A percentile compares a stretch with the other conserved stretches of the same genome.
These are phyloP conservation scores for Castanospermum australe DNA, from an alignment of 306 rosid species.

Conservation along the genomic window DNA sequence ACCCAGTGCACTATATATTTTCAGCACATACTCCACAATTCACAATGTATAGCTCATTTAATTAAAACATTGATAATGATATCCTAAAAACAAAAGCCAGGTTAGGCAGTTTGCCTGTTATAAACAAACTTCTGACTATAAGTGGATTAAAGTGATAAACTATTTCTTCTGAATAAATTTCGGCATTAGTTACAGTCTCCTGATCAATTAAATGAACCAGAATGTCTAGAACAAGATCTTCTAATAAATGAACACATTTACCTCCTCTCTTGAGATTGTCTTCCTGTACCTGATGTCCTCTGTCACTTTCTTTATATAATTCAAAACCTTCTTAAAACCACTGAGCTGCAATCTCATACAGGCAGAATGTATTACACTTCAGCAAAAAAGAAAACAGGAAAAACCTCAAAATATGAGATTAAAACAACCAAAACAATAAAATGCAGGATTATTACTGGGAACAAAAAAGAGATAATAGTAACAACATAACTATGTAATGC, in stretches of 20 bases:
- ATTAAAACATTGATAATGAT: background rate
- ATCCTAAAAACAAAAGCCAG: background rate
- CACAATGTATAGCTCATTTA: background rate
- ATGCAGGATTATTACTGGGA: background rate
- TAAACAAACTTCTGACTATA: background rate
- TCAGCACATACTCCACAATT: too few relatives aligned
- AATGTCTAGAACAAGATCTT: conserved; percentile 11
- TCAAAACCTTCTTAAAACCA: conserved; percentile 95
- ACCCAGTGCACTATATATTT: too few relatives aligned
- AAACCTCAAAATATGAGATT: conserved; percentile 7
- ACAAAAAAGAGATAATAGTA: background rate
- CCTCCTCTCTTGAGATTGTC: conserved; percentile 93
- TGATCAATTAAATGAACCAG: background rate
- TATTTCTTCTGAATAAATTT: conserved; percentile 18
- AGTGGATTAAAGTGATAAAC: background rate
- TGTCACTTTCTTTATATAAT: conserved; percentile 83
- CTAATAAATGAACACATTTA: conserved; percentile 34
- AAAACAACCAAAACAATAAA: background rate
- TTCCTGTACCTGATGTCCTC: conserved; percentile 84
- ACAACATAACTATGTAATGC: background rate
- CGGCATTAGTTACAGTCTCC: background rate
- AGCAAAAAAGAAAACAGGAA: conserved; percentile 16
- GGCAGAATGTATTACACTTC: conserved; percentile 32
- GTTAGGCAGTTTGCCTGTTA: background rate
- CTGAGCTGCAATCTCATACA: conserved; percentile 77